Evolutionary conservation across 768 basidiomycete genomes (phyloP), one percentile per base, ranked within the genome.

Genomic region (Tricholoma saponaceum): DNA sequence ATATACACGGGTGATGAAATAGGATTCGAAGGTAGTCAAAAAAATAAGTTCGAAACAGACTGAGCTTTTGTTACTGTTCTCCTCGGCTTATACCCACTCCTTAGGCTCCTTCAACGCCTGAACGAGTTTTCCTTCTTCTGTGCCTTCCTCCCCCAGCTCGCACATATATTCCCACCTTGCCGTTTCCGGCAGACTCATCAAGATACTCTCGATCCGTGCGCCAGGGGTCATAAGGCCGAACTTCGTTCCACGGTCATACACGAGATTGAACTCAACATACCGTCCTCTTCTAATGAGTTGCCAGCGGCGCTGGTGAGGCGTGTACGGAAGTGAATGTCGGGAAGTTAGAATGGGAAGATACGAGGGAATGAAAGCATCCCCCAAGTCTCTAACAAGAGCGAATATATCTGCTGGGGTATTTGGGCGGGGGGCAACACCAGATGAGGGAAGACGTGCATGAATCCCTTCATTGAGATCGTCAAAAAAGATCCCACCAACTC

Each of bases 401-500:
- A 97, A 96, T 47, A 95, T 85, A 28, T 88, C 85, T 13, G 84
- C 83, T 13, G 83, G 77, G 3, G 80, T 79, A 62, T 68, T 72
- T 4, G 88, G 87, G 33, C 87, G 80, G 41, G 55, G 58, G 4
- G 63, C 59, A 20, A 72, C 64, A 28, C 70, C 69, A 5, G 69
- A 66, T n/a, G 75, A 66, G 0, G 76, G 72, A 30, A 94, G 76
- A n/a, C 84, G 83, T n/a, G 77, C 67, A 68, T 94, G 92, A 2
- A 76, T 71, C 32, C 81, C 81, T 51, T 78, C 79, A 63, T 80
- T 84, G 56, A 98, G 83, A 69, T 99, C 97, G 70, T 98, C 97
- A 67, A 98, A 96, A 79, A 98, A 98, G 55, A 99, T 76, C 0
- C 97, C 97, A 30, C 97, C 97, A 51, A 99, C 74, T 4, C 97